A percentile compares a stretch with the other conserved stretches of the same genome.
Conservation (phyloP, 805 yeast genomes). For the Crinitomyces ghanaensis region DNA sequence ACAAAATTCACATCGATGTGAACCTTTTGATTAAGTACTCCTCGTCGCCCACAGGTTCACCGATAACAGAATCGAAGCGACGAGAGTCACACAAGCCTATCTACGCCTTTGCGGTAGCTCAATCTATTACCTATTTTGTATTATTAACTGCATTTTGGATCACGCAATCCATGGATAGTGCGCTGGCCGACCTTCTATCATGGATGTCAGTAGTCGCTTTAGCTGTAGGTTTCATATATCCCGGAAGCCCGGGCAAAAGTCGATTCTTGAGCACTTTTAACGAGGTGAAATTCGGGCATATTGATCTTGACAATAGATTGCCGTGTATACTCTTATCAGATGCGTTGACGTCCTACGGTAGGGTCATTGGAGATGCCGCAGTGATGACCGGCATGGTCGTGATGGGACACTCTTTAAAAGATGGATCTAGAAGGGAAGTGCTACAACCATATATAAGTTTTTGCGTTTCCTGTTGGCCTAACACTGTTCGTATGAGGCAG, state of each 20-base stretch:
- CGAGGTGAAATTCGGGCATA: too few species aligned
- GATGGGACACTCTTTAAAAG: slow-evolving; percentile 27
- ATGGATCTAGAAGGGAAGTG: too few species aligned
- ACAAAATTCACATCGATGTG: slow-evolving; percentile 18
- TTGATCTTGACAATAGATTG: slow-evolving; percentile 46
- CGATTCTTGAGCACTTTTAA: too few species aligned
- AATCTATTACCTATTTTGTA: slow-evolving; percentile 18
- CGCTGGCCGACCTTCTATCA: slow-evolving; percentile 30
- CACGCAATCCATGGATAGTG: too few species aligned
- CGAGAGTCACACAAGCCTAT: slow-evolving; percentile 26
- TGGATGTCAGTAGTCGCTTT: slow-evolving; percentile 29
- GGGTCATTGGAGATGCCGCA: slow-evolving; percentile 61
- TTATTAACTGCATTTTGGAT: slow-evolving; percentile 23
- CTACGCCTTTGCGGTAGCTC: slow-evolving; percentile 24
- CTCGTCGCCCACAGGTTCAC: too few species aligned
- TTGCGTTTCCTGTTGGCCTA: slow-evolving; percentile 45
- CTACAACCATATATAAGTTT: too few species aligned
- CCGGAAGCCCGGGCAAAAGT: slow-evolving; percentile 26
- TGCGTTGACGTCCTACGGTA: slow-evolving; percentile 69
- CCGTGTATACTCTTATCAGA: slow-evolving; percentile 80
- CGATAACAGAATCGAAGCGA: too few species aligned
- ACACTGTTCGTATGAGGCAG: slow-evolving; percentile 67
- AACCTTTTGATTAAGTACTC: slow-evolving; percentile 16
- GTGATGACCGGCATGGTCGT: slow-evolving; percentile 41
- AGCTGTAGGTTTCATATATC: slow-evolving; percentile 29